Evolutionary conservation across 805 yeast genomes (phyloP).

Genomic region (Tetrapisispora fleetii): DNA sequence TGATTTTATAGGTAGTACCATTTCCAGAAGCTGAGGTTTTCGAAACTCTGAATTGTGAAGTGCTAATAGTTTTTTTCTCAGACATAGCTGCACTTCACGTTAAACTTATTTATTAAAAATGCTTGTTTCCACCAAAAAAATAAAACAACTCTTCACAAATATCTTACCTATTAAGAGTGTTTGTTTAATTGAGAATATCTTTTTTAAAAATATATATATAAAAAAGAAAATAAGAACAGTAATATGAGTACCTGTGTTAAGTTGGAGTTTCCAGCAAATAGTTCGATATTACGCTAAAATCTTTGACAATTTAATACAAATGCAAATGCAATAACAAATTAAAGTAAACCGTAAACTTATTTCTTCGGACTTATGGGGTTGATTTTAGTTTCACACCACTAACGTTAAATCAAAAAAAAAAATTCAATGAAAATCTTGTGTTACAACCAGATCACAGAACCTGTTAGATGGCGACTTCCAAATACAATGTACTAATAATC

Average conservation of each 20-base stretch:
- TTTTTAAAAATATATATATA: neutral
- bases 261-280: neutral
- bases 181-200: neutral
- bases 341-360: too few species aligned
- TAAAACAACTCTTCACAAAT: too few species aligned
- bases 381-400: too few species aligned
- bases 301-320: too few species aligned
- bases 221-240: too few species aligned
- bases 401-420: too few species aligned
- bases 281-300: constrained; percentile 1
- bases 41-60: neutral
- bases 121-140: too few species aligned
- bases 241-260: neutral
- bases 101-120: neutral
- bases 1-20: constrained; percentile 36
- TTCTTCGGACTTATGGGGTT: too few species aligned
- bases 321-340: neutral
- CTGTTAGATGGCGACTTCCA: too few species aligned
- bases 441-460: too few species aligned
- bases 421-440: too few species aligned
- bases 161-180: neutral
- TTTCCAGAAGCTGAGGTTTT: constrained; percentile 12
- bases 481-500: too few species aligned
- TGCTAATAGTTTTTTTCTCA: neutral
- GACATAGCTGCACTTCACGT: neutral